Percentiles rank a stretch among this genome's conserved stretches.
Conservation (phyloP, 2,329 filamentous ascomycete genomes). For the Stachybotrys chlorohalonatus region DNA sequence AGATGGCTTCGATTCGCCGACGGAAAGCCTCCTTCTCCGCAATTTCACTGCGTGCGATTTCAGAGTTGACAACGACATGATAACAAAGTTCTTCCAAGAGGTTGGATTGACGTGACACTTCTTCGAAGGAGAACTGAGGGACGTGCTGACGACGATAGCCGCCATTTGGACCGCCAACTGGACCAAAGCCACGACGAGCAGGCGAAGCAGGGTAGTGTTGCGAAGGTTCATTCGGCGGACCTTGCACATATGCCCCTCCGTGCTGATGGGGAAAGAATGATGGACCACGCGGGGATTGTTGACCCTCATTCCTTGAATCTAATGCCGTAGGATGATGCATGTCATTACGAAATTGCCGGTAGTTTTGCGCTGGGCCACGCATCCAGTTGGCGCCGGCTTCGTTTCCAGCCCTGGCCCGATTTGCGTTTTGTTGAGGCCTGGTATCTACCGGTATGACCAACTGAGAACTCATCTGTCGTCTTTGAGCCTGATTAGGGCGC, state of each 20-base stretch:
- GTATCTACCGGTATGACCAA: slow-evolving; percentile 46
- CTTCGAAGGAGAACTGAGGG: slow-evolving; percentile 24
- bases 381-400: not conserved
- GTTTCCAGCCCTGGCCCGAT: not conserved
- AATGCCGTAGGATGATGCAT: not conserved
- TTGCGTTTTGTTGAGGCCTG: slow-evolving; percentile 19
- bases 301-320: not conserved
- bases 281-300: not conserved
- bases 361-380: not conserved
- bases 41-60: slow-evolving; percentile 56
- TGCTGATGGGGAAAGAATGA: slow-evolving; percentile 7
- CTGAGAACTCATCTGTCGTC: slow-evolving; percentile 53
- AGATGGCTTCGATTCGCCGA: slow-evolving; percentile 52
- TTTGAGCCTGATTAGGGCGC: slow-evolving; percentile 53
- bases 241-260: slow-evolving; percentile 5
- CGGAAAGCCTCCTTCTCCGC: slow-evolving; percentile 65
- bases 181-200: slow-evolving; percentile 1
- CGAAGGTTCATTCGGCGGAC: slow-evolving; percentile 12
- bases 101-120: slow-evolving; percentile 37
- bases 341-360: not conserved
- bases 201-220: slow-evolving; percentile 5
- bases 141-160: slow-evolving; percentile 8
- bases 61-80: slow-evolving; percentile 40
- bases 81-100: slow-evolving; percentile 40
- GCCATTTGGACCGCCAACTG: slow-evolving; percentile 1